These are phyloP conservation scores for Colletotrichum chlorophyti DNA, from an alignment of 2,329 filamentous ascomycete species.

Conservation along the genomic window DNA sequence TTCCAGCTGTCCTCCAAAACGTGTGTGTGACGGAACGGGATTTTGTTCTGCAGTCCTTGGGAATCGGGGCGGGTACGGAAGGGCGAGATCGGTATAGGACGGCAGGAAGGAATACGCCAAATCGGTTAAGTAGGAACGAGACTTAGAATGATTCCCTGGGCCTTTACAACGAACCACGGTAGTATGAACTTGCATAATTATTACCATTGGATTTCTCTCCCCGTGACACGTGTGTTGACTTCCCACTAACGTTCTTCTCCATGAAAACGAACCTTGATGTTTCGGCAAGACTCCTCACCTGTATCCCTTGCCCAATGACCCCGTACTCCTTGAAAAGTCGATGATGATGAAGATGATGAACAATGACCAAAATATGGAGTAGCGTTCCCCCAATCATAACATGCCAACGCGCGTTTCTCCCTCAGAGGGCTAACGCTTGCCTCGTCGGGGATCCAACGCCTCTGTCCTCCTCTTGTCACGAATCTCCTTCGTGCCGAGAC, in stretches of 20 bases:
- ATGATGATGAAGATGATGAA: neutral
- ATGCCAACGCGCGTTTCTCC: neutral
- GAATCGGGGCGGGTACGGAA: conserved; percentile 3
- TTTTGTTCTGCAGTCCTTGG: neutral
- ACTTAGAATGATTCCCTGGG: neutral
- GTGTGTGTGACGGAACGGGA: no score
- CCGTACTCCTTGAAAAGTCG: no score
- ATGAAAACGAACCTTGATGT: neutral
- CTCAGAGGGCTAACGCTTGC: conserved; percentile 52
- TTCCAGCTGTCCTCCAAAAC: no score
- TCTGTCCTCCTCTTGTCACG: conserved; percentile 83
- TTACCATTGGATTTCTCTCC: neutral
- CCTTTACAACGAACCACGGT: neutral
- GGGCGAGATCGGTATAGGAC: neutral
- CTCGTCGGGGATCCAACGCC: conserved; percentile 80
- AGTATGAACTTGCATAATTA: conserved; percentile 8
- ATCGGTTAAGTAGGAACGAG: neutral
- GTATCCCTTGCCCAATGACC: no score
- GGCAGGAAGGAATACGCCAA: neutral
- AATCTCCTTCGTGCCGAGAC: conserved; percentile 90
- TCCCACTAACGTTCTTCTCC: no score
- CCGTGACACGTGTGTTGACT: neutral
- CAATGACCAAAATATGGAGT: no score
- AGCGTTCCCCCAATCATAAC: neutral
- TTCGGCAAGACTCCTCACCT: no score